Base-by-base conservation (phyloP, 768 basidiomycete genomes). In the Serpula lacrymans region DNA sequence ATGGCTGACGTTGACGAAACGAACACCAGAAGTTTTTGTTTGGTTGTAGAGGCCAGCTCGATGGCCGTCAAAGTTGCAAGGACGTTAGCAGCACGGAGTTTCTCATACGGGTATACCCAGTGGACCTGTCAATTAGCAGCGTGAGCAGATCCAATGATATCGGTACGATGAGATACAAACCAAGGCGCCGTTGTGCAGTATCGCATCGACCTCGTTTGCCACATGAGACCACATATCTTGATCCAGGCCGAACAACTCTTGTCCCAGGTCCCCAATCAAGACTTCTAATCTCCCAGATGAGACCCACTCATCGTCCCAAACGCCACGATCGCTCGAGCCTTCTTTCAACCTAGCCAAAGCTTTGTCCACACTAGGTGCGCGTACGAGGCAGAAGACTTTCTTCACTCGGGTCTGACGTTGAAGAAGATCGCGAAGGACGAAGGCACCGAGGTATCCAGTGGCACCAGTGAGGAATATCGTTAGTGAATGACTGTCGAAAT, bases 31-130 rank as follows among this genome's bases (percentile, higher is more conserved):
- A 69, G 58, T 67, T 99, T 99, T 24, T 82, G 76, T 55, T 80
- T 88, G 17, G 72, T 69, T 6, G 75, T 71, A 10, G 82, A 76
- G 3, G 89, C 89, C 20, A 99, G 76, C 24, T 87, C 76, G 30
- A 96, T 72, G 5, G 83, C 82, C 2, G 87, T 85, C 42, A 99
- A 57, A 5, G 96, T 99, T 0, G 87, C 84, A 9, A 94, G 55
- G n/a, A 98, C 96, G 61, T 99, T 99, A 11, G 94, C 78, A 0
- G 84, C 74, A 6, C 94, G 87, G 9, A 99, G 74, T 59, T 83
- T 91, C 58, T 94, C 85, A 64, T 99, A 99, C 0, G 93, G 92
- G 62, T 96, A 99, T 3, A 99, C 90, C 96, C 96, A 99, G 57
- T 99, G 96, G 11, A 98, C 91, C 90, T 92, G 54, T 24, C 12